phyloP scores from a whole-genome alignment of 768 basidiomycete species.

The Phanerodontia chrysosporium region DNA sequence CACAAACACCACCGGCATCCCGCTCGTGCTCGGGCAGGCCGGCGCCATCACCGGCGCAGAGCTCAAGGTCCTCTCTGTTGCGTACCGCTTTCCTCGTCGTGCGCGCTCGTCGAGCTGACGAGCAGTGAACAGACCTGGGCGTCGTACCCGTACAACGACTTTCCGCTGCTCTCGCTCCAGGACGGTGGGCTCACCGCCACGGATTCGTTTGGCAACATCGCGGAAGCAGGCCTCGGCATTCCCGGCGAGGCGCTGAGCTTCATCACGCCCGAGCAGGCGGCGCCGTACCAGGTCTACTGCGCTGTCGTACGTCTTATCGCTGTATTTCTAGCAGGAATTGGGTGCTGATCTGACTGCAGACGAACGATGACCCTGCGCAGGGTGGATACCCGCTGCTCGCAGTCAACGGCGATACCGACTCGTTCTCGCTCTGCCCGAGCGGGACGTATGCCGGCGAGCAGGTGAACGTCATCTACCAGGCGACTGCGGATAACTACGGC shows the following conservation, averaged over 20 bases:
- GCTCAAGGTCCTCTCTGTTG: conserved; percentile 42
- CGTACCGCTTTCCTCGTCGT: neutral
- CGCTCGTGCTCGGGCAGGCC: conserved; percentile 32
- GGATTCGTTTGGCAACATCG: conserved; percentile 4
- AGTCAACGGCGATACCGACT: conserved; percentile 9
- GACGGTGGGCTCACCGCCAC: conserved; percentile 14
- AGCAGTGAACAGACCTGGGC: conserved; percentile 36
- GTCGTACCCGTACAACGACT: conserved; percentile 49
- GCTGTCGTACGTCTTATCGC: conserved; percentile 23
- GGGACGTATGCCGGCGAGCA: neutral
- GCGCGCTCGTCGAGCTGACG: neutral
- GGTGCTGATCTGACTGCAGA: conserved; percentile 3
- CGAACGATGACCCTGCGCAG: conserved; percentile 12
- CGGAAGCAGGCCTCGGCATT: conserved; percentile 34
- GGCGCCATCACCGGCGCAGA: conserved; percentile 29
- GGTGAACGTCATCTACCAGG: conserved; percentile 22
- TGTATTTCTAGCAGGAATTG: neutral
- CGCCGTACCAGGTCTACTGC: conserved; percentile 34
- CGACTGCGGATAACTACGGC: conserved; percentile 10
- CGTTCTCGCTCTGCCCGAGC: conserved; percentile 12
- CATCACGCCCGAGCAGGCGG: conserved; percentile 29
- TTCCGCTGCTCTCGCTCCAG: conserved; percentile 36
- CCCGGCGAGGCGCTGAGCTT: conserved; percentile 29
- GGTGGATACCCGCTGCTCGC: conserved; percentile 21
- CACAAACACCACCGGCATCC: conserved; percentile 40